Base-by-base conservation (phyloP, 2,329 filamentous ascomycete genomes). In the Parafenestella ontariensis region DNA sequence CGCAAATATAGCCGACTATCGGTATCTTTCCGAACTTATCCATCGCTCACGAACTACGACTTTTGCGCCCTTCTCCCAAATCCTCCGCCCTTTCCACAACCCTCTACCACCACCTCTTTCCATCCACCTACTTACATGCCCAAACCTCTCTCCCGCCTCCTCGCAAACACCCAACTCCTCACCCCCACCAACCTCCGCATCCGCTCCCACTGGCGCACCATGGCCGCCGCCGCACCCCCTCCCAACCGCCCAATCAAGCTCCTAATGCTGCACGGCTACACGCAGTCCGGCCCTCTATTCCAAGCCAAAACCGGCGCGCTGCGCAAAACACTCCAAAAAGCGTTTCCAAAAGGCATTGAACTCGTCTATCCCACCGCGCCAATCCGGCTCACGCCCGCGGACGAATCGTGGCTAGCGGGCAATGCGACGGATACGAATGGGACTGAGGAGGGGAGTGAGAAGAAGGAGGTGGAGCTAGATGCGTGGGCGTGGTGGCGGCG, bases 211-310 rank as follows among this genome's bases (percentile, higher is more conserved):
- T 57, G 55, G 49, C 64, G 51, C 66, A 72, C 52, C 50, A 76
- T 76, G 72, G 55, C 69, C 40, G 54, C 65, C 49, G 57, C 64
- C 11, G n/a, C n/a, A n/a, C 66, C 70, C 10, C 62, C 69, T 1
- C 73, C 74, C 15, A 60, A 62, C 11, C 68, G 64, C 13, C 72
- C 74, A 29, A 72, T 83, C 55, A 78, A 78, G 46, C 73, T 83
- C 56, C 74, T 83, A 54, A 81, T 81, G 79, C 77, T 83, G 11
- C 81, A 83, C 66, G 90, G 94, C 76, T 97, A 88, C 84, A 96
- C 94, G 7, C 94, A 98, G 81, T 96, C 91, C 24, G 92, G 93
- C 3, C 77, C 88, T 3, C 81, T 92, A 59, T 97, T 97, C 84
- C 89, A 87, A 73, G 85, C 89, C 75, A 97, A 97, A 80, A 96